Base-by-base conservation (phyloP, 208 protist genomes). In the Trypanosoma boissoni region DNA sequence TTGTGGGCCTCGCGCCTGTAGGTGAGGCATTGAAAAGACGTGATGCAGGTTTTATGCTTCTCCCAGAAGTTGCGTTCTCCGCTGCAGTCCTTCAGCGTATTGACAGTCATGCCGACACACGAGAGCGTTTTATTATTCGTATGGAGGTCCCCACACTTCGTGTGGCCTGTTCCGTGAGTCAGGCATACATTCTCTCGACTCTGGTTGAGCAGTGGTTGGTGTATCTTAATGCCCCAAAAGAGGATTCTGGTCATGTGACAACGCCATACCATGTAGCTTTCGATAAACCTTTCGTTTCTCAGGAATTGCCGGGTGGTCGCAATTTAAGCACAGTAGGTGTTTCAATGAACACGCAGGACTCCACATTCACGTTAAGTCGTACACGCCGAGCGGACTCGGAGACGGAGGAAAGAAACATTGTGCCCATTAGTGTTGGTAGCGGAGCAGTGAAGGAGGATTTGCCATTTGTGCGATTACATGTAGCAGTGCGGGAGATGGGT, bases 21-120 rank as follows among this genome's bases (percentile, higher is more conserved):
- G 74, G 76, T 56, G 65, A 53, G 53, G 75, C 82, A 23, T 64
- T 94, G 61, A 54, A 54, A 41, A 58, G 56, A 21, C 84, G 76
- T 31, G 68, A 80, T 29, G 76, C 37, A 10, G 88, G 88, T 6
- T 86, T 91, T 50, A 75, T 90, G 71, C 41, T 94, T 10, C 49
- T 91, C 12, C 83, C 83, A 0, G 78, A 89, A 63, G 73, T 94
- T 42, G 73, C 75, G 14, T 76, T 91, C 53, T 73, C 61, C 29
- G 81, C 82, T 1, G 71, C 82, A 48, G 70, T 94, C 2, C 64
- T 94, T 50, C 83, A 90, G 68, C 74, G 58, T 60, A 89, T 94
- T 39, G 83, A 88, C 51, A 51, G 53, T 51, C 51, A 18, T 14
- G 56, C n/a, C 45, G 63, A 68, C 9, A 66, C 59, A 16, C 72